Conservation (phyloP, 192 early-diverging fungal genomes). For the Coemansia pectinata region DNA sequence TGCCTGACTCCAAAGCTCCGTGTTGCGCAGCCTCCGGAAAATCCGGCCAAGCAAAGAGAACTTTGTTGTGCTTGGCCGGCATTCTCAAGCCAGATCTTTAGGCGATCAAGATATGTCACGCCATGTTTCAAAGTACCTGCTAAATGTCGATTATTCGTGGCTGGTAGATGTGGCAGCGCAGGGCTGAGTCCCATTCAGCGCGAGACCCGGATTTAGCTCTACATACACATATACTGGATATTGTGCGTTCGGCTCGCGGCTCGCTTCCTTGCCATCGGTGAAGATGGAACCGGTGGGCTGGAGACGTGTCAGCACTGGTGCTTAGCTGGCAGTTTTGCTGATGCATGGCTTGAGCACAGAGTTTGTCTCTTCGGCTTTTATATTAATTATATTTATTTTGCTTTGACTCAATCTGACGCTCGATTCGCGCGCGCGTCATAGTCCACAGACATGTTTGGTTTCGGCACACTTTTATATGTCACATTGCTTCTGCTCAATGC, state of each 20-base stretch:
- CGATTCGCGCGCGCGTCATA: not conserved
- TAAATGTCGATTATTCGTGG: not conserved
- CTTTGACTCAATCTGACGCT: not conserved
- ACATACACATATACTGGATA: no score
- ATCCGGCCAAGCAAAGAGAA: not conserved
- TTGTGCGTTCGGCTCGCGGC: not conserved
- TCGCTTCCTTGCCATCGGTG: not conserved
- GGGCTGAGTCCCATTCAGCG: no score
- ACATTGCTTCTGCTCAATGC: constrained; percentile 83
- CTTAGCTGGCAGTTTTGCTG: not conserved
- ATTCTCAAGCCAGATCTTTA: not conserved
- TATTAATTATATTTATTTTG: not conserved
- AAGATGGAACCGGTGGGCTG: not conserved
- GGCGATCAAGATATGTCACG: not conserved
- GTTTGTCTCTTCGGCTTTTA: not conserved
- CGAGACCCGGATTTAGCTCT: not conserved
- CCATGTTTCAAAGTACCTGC: not conserved
- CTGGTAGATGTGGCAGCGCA: not conserved
- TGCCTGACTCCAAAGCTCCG: not conserved
- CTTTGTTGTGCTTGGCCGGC: not conserved
- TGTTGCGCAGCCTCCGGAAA: not conserved
- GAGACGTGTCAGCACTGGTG: not conserved
- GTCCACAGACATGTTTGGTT: constrained; percentile 55
- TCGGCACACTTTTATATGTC: constrained; percentile 80
- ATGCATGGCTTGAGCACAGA: not conserved